phyloP scores from a whole-genome alignment of 2,329 filamentous ascomycete species.

The Xylariaceae sp. region DNA sequence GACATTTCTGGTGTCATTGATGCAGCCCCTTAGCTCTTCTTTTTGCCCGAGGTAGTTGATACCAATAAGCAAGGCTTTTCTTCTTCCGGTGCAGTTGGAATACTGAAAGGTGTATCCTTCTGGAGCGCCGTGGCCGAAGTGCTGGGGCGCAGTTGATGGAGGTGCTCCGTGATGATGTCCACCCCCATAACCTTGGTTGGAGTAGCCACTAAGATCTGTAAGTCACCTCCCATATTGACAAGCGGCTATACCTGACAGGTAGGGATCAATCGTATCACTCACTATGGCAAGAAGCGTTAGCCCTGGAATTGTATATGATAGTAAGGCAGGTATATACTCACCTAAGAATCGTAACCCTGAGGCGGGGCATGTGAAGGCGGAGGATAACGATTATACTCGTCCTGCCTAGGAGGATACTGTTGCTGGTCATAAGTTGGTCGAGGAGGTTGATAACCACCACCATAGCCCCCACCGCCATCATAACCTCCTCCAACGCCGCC shows the following conservation, averaged over 20 bases:
- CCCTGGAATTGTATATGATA: too few relatives aligned
- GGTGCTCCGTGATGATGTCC: constrained; percentile 34
- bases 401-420: constrained; percentile 11
- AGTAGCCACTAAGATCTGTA: constrained; percentile 35
- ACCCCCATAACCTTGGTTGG: constrained; percentile 31
- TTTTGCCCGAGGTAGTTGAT: constrained; percentile 77
- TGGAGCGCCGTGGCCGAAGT: constrained; percentile 66
- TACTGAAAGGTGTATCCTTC: constrained; percentile 69
- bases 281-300: too few relatives aligned
- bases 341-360: constrained; percentile 40
- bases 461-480: constrained; percentile 19
- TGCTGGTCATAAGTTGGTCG: constrained; percentile 1
- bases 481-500: constrained; percentile 1
- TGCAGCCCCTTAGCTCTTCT: constrained; percentile 70
- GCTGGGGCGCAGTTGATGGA: constrained; percentile 48
- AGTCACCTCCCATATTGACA: too few relatives aligned
- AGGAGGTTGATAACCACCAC: constrained; percentile 6
- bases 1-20: constrained; percentile 78
- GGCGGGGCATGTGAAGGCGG: constrained; percentile 37
- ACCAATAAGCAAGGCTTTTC: constrained; percentile 72
- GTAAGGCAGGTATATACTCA: not conserved
- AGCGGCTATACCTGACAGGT: too few relatives aligned
- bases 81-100: constrained; percentile 67
- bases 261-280: too few relatives aligned
- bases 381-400: constrained; percentile 28